Evolutionary conservation across 257 asterid genomes (phyloP), one percentile per base, ranked within the genome.

Genomic region (Salvia hispanica): DNA sequence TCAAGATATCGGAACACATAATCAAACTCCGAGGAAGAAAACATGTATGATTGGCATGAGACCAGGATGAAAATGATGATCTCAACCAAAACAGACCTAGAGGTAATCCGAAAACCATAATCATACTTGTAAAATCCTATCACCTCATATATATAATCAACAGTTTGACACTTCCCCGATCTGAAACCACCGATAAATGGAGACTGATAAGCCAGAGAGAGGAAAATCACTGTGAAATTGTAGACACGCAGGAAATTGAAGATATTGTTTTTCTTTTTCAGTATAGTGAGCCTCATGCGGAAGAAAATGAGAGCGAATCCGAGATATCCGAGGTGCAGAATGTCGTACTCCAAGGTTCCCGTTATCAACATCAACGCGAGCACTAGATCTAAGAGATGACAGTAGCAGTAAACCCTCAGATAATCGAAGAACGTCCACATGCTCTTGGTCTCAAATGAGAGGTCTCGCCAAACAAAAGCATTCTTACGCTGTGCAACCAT

Each of bases 391-490:
- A 94, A 66, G 12, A 94, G 95, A 83, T 94, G 99, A 67, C 99
- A 94, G 65, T 91, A 94, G 90, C 97, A 94, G 83, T 94, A 94
- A 55, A 94, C 93, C 77, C 97, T 88, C 79, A 94, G 58, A 78
- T 91, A 94, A 77, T 91, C 97, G 3, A 94, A 87, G 82, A 94
- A 87, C 21, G 98, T 94, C 99, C 99, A 94, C 97, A 91, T 88
- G 95, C 91, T 76, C 79, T 94, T 94, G 78, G 97, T 94, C 83
- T 94, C 99, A 74, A 94, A 94, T 9, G 97, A 87, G 37, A 94
- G 88, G 77, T 94, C 99, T 62, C 92, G 80, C 99, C 99, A 94
- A 70, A 94, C 97, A 52, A 84, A 91, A 56, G 91, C 86, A 67
- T 88, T 87, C 76, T 83, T 91, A 37, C 88, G 89, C 84, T 94